Evolutionary conservation across 805 yeast species (phyloP).

Genomic region (Suhomyces vadensis): DNA sequence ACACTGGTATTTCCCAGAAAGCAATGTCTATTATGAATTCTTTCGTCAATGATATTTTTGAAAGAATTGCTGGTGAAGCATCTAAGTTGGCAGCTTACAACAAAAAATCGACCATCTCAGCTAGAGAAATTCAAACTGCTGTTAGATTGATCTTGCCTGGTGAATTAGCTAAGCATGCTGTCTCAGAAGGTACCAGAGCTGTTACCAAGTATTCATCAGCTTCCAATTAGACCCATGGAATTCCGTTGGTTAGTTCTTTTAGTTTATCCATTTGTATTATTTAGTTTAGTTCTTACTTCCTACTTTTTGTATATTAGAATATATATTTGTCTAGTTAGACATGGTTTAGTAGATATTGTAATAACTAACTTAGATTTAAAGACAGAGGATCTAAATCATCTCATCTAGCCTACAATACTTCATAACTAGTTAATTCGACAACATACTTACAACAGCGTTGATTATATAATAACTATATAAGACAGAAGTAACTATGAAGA

Average conservation of each 20-base stretch:
- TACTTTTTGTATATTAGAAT: constrained; percentile 15
- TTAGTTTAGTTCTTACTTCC: constrained; percentile 12
- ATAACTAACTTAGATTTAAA: too few species aligned
- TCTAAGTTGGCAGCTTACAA: constrained; percentile 42
- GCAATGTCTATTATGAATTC: constrained; percentile 43
- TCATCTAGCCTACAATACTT: too few species aligned
- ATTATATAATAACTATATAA: too few species aligned
- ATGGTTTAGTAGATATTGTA: too few species aligned
- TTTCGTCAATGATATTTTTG: constrained; percentile 38
- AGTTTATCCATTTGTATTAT: constrained; percentile 15
- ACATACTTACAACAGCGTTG: too few species aligned
- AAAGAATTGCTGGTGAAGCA: constrained; percentile 39
- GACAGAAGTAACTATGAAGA: too few species aligned
- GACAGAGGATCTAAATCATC: too few species aligned
- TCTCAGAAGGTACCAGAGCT: constrained; percentile 42
- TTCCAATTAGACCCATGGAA: constrained; percentile 26
- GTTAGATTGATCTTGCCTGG: constrained; percentile 43
- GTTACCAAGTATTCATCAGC: constrained; percentile 42
- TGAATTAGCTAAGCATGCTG: constrained; percentile 43
- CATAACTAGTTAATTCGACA: too few species aligned
- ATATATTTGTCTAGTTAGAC: too few species aligned
- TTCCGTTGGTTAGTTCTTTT: constrained; percentile 4
- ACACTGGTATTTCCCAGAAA: constrained; percentile 41
- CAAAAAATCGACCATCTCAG: constrained; percentile 41
- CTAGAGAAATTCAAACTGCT: constrained; percentile 41